A percentile compares a stretch with the other conserved stretches of the same genome.
Evolutionary conservation across 257 asterid species (phyloP).

Genomic region (Solanum arcanum): DNA sequence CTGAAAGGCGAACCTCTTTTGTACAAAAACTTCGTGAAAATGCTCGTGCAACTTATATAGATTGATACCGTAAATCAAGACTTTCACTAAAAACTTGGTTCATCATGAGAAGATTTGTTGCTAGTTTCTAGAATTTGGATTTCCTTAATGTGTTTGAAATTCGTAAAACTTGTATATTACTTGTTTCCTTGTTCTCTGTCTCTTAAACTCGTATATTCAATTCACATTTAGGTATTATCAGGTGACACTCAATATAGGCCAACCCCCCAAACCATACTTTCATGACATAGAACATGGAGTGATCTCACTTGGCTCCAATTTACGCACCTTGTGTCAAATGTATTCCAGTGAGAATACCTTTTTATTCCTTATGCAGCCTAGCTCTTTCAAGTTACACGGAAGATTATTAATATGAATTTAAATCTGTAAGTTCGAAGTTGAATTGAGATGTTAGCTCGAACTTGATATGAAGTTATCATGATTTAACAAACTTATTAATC

Average conservation of each 20-base stretch:
- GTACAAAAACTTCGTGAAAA: too few relatives aligned
- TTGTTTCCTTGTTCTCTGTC: background rate
- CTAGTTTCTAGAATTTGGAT: background rate
- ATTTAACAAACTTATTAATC: too few relatives aligned
- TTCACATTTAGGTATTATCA: conserved; percentile 47
- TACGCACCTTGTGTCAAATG: conserved; percentile 80
- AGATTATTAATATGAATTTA: background rate
- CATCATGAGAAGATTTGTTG: background rate
- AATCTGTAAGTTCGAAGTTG: too few relatives aligned
- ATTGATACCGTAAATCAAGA: too few relatives aligned
- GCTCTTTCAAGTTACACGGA: background rate
- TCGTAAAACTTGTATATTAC: background rate
- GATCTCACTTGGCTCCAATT: conserved; percentile 34
- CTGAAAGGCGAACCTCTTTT: too few relatives aligned
- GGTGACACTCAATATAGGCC: conserved; percentile 49
- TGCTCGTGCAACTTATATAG: too few relatives aligned
- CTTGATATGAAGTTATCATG: too few relatives aligned
- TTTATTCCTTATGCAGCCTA: background rate
- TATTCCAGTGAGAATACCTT: conserved; percentile 30
- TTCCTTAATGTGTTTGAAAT: background rate
- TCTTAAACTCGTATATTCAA: background rate
- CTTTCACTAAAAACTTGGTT: background rate
- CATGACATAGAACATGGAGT: conserved; percentile 71
- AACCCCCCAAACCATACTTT: conserved; percentile 54
- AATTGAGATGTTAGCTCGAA: too few relatives aligned